Evolutionary conservation across 2,329 filamentous ascomycete species (phyloP), one percentile per base, ranked within the genome.

Genomic region (Colletotrichum cereale): DNA sequence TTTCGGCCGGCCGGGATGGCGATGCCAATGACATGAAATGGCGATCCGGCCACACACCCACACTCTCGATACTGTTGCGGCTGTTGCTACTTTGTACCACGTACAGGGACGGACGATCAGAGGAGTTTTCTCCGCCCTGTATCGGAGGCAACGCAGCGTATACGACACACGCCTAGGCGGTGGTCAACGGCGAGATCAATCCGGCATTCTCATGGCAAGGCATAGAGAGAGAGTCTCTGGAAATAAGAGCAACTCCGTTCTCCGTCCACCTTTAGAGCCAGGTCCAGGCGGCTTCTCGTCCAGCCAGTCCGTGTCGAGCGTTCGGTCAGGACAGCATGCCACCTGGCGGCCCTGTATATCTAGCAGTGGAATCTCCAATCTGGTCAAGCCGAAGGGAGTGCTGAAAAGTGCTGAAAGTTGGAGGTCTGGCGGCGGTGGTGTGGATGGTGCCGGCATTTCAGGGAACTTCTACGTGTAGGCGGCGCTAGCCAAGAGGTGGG

Each of bases 1-100:
- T 70, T 72, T 71, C 57, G 63, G 56, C 63, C 66, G 38, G 61
- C 66, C 70, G 55, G 55, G 66, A 72, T 70, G 60, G 52, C 52
- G 36, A 60, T 52, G 53, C 36, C 29, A 36, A 16, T n/a, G n/a
- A n/a, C 56, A 66, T 52, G 61, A 60, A 53, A 68, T 65, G 70
- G 55, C 48, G 50, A 71, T 66, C 48, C 61, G 48, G 61, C 61
- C 70, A 55, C 67, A 52, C 65, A 61, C 40, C 50, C 69, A 67
- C 52, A 67, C 52, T 55, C 44, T 50, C 42, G 52, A 29, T 26
- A 40, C 60, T 52, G 34, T 44, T 71, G 40, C 26, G 40, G 58
- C 38, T 62, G 50, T 44, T 63, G 52, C 55, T 70, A 29, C 24
- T 52, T 26, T 36, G 29, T 58, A 55, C 24, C 57, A 38, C 48